Conservation (phyloP, 345 rosid genomes). For the Raphanus sativus region DNA sequence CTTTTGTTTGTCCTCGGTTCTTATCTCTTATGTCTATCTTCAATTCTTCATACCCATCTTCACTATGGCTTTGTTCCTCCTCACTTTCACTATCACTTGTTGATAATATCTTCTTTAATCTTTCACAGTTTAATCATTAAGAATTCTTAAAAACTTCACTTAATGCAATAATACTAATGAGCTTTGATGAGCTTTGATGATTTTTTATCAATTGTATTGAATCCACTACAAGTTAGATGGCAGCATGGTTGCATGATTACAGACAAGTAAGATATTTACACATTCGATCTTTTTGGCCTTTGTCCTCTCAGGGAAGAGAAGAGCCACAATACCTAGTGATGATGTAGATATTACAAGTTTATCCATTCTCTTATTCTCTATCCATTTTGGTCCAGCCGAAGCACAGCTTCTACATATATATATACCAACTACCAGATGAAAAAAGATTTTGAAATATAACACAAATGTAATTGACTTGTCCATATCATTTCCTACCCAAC, state of each 20-base stretch:
- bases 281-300: neutral
- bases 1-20: neutral
- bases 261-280: neutral
- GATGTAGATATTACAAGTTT: neutral
- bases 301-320: constrained; percentile 28
- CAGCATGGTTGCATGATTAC: no score
- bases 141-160: no score
- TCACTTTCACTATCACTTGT: neutral
- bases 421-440: neutral
- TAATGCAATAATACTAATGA: no score
- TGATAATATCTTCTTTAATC: neutral
- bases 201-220: neutral
- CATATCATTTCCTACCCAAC: neutral
- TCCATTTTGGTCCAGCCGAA: constrained; percentile 10
- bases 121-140: neutral
- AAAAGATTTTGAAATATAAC: neutral
- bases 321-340: constrained; percentile 14
- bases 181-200: neutral
- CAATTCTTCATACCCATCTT: constrained; percentile 12
- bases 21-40: constrained; percentile 21
- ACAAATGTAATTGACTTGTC: neutral
- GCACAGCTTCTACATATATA: neutral
- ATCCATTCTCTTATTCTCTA: constrained; percentile 21
- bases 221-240: neutral
- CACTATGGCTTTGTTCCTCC: neutral